Conservation (phyloP, 2,329 filamentous ascomycete species). For the Trichoderma koningiopsis region DNA sequence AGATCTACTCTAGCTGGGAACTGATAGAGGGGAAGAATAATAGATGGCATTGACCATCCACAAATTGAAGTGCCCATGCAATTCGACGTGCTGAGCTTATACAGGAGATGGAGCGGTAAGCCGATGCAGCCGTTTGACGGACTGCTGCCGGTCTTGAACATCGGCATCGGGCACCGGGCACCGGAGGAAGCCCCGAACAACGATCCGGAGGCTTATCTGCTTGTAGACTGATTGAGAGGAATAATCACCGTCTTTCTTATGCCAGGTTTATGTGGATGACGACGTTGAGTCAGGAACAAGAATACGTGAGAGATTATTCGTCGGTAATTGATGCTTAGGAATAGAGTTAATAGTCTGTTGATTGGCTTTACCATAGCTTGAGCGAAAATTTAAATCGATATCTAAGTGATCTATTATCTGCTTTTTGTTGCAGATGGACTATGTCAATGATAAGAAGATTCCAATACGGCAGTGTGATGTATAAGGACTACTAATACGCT, state of each 20-base stretch:
- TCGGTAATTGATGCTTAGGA: not conserved
- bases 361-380: not conserved
- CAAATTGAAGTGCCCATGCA: not conserved
- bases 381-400: rapidly evolving
- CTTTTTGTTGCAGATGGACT: not conserved
- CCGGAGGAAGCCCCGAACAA: not conserved
- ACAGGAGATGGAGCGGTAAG: not conserved
- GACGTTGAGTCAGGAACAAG: not conserved
- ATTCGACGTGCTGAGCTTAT: not conserved
- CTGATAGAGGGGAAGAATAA: slow-evolving; percentile 5
- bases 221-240: not conserved
- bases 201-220: not conserved
- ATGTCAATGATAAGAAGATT: not conserved
- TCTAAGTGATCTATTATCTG: not conserved
- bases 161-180: not conserved
- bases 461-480: not conserved
- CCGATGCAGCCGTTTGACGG: not conserved
- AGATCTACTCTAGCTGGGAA: slow-evolving; percentile 2
- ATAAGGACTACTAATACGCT: not conserved
- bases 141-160: not conserved
- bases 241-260: not conserved
- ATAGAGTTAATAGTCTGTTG: not conserved
- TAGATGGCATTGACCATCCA: not conserved
- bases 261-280: not conserved
- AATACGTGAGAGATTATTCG: not conserved